Base-by-base conservation (phyloP, 2,329 filamentous ascomycete species). In the Bipolaris zeicola region DNA sequence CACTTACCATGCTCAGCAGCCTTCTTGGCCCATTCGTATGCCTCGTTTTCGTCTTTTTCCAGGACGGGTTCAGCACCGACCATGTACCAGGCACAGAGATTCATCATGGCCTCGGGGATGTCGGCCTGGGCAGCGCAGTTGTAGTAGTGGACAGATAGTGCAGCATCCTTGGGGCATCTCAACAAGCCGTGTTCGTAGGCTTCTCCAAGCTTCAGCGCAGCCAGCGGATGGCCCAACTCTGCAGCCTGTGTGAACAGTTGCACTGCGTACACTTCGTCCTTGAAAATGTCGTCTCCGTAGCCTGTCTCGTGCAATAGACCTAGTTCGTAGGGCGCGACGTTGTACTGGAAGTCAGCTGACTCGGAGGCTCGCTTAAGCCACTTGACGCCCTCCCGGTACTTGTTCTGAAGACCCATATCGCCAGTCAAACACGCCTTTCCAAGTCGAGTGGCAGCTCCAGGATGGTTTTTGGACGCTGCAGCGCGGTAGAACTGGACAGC, bases 21-120 rank as follows among this genome's bases (percentile, higher is more conserved):
- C 70, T 89, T 88, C 69, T 87, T 87, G 14, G 95, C 93, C 95
- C 95, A 99, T 75, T 96, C 93, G 70, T 96, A 98, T 8, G 95
- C 95, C 76, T 99, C 95, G 65, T 89, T 89, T 75, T 98, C 94
- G 68, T 99, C 94, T 77, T 95, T 96, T 58, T 96, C 93, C 20
- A 99, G 79, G 13, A 98, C 87, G 0, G 93, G 92, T 65, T 93
- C 90, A 1, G 95, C 95, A 10, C 95, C 95, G 38, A 98, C 90
- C 83, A 98, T 90, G 76, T 98, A 99, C 95, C 95, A 99, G 10
- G 95, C 95, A 77, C 95, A 99, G 7, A 99, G 82, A 4, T 94
- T 94, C 93, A 99, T 96, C 92, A 98, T 98, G 45, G 92, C 94
- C 45, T 87, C 85, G 0, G 92, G 83, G 70, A 97, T 90, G 1